phyloP scores from a whole-genome alignment of 225 moss, liverwort and hornwort genomes.

The Physcomitrium patens region DNA sequence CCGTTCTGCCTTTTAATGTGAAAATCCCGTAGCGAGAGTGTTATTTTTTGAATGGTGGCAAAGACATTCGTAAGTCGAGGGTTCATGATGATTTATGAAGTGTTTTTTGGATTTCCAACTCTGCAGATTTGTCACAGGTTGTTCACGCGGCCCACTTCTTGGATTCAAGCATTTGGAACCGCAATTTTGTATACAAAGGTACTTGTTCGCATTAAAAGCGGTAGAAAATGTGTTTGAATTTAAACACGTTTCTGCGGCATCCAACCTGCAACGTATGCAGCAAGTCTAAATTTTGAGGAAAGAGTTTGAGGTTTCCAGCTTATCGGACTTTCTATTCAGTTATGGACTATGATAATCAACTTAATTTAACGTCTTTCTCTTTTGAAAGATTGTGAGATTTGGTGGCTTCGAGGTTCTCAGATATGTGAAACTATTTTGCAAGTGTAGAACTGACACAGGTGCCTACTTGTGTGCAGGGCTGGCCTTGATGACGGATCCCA shows the following conservation, averaged over 20 bases:
- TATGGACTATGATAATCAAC: not conserved
- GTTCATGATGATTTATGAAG: slow-evolving; percentile 1
- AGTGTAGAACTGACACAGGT: slow-evolving; percentile 3
- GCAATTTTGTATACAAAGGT: slow-evolving; percentile 99
- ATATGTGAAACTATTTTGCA: not conserved
- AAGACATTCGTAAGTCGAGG: not conserved
- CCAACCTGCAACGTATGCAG: not conserved
- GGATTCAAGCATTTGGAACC: slow-evolving; percentile 97
- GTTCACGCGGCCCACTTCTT: slow-evolving; percentile 96
- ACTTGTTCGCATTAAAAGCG: not conserved
- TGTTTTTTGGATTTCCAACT: slow-evolving; percentile 28
- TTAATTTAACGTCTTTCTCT: not conserved
- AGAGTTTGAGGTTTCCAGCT: not conserved
- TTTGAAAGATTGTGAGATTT: slow-evolving; percentile 10
- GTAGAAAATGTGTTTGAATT: no score
- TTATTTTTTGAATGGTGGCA: not conserved
- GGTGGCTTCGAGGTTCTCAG: not conserved
- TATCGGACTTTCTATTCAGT: not conserved
- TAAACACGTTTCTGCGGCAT: not conserved
- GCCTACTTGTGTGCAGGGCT: slow-evolving; percentile 66
- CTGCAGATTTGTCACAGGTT: slow-evolving; percentile 97
- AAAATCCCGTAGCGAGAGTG: slow-evolving; percentile 1
- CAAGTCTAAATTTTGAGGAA: slow-evolving; percentile 17
- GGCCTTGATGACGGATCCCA: slow-evolving; percentile 85
- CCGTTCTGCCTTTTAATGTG: slow-evolving; percentile 6